Percentiles rank a stretch among this genome's conserved stretches.
Evolutionary conservation across 495 filamentous ascomycete species (phyloP).

Genomic region (Lichenothelia convexa): DNA sequence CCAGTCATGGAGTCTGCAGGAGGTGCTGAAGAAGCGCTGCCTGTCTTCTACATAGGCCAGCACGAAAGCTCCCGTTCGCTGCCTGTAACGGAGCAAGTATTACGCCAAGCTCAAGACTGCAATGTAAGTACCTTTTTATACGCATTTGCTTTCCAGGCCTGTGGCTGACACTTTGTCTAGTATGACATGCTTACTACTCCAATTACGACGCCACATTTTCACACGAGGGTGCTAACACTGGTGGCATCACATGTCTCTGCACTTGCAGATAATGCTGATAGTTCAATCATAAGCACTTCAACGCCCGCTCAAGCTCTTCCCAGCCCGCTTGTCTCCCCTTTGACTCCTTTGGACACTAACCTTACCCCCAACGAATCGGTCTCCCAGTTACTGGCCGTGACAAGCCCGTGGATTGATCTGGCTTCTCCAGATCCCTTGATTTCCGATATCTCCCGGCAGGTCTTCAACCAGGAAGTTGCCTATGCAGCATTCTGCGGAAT

Average conservation of each 20-base stretch:
- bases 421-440: slow-evolving; percentile 67
- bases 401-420: slow-evolving; percentile 79
- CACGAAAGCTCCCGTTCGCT: slow-evolving; percentile 51
- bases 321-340: slow-evolving; percentile 35
- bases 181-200: slow-evolving; percentile 86
- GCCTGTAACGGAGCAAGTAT: slow-evolving; percentile 41
- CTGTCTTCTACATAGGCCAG: slow-evolving; percentile 64
- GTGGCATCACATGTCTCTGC: slow-evolving; percentile 24
- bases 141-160: not conserved
- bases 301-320: slow-evolving; percentile 6
- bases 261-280: slow-evolving; percentile 12
- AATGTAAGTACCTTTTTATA: slow-evolving; percentile 31
- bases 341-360: slow-evolving; percentile 54
- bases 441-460: slow-evolving; percentile 67
- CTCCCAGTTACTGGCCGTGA: slow-evolving; percentile 50
- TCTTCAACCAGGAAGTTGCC: slow-evolving; percentile 73
- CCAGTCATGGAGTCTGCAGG: too few relatives aligned
- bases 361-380: slow-evolving; percentile 55
- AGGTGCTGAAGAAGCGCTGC: slow-evolving; percentile 17
- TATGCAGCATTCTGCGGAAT: slow-evolving; percentile 92
- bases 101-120: slow-evolving; percentile 47
- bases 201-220: slow-evolving; percentile 72
- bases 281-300: too few relatives aligned
- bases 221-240: slow-evolving; percentile 49
- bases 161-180: slow-evolving; percentile 25